Evolutionary conservation across 805 yeast genomes (phyloP), one percentile per base, ranked within the genome.

Genomic region (Maudiozyma bulderi): DNA sequence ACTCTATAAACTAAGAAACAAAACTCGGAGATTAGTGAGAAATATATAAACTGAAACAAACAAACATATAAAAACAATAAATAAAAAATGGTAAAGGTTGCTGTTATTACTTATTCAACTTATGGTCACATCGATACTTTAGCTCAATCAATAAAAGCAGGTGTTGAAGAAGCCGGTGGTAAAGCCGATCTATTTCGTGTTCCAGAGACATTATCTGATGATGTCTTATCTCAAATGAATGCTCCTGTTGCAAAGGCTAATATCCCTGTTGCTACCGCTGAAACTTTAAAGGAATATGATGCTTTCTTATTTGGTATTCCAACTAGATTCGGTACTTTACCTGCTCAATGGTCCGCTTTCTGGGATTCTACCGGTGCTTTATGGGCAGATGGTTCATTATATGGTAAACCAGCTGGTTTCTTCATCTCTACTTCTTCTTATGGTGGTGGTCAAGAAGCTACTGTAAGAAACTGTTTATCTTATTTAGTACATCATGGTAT

Each of bases 361-460:
- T 82, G 87, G 83, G 95, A 82, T 62, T 68, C 74, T 39, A 85
- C 93, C 40, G 95, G 93, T 51, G 80, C 80, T n/a, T 67, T 84
- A 52, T 86, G 95, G 95, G 84, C 84, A 50, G 50, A 65, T 41
- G 91, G 91, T 55, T 76, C 78, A 29, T 73, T 84, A 49, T 62
- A 72, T 57, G 93, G 91, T 57, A 86, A 86, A 70, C 79, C 80
- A 50, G 88, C 82, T n/a, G 90, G 89, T 54, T 60, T 83, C 46
- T 86, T 86, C 61, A 77, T 80, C 43, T 74, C 84, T 45, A 82
- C 91, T 6, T 86, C 86, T 49, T 70, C 82, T 35, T 78, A 76
- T 54, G 88, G 88, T 53, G 88, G 89, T 58, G 95, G 95, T 52
- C 89, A 82, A 68, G 95, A 86, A 68, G 67, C 71, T 45, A 86